Conservation (phyloP, 2,329 filamentous ascomycete species). For the Alternaria angustiovoidea region DNA sequence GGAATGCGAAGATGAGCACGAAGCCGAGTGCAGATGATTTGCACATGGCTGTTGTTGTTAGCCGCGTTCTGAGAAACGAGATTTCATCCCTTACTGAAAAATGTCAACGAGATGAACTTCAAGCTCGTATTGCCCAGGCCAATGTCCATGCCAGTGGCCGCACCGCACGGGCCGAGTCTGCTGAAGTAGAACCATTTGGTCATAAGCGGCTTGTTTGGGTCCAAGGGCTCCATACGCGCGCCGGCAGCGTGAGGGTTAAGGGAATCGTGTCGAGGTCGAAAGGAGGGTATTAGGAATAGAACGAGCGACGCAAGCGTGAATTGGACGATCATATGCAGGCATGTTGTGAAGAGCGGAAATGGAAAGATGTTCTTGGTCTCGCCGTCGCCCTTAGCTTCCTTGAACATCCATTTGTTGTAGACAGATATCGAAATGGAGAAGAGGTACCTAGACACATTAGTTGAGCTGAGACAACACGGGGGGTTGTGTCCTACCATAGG, state of each 20-base stretch:
- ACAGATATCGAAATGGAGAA: slow-evolving; percentile 81
- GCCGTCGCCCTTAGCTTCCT: slow-evolving; percentile 58
- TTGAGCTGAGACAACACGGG: background rate
- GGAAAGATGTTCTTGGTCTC: slow-evolving; percentile 72
- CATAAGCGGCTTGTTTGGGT: slow-evolving; percentile 70
- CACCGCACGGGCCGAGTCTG: slow-evolving; percentile 88
- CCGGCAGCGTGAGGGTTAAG: slow-evolving; percentile 44
- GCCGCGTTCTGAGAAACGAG: background rate
- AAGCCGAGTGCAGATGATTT: slow-evolving; percentile 97
- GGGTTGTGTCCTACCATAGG: slow-evolving; percentile 68
- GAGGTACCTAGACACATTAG: slow-evolving; percentile 60
- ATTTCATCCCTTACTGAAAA: slow-evolving; percentile 70
- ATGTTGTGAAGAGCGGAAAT: slow-evolving; percentile 94
- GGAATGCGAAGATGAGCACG: slow-evolving; percentile 91
- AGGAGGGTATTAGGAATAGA: slow-evolving; percentile 80
- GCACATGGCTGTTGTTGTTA: slow-evolving; percentile 74
- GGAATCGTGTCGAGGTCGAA: slow-evolving; percentile 71
- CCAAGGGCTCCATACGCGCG: slow-evolving; percentile 41
- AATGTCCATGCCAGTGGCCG: slow-evolving; percentile 93
- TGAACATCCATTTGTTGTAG: slow-evolving; percentile 99
- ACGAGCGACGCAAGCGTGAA: slow-evolving; percentile 81
- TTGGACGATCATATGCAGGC: slow-evolving; percentile 92
- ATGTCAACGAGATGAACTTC: slow-evolving; percentile 95
- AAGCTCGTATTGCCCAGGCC: slow-evolving; percentile 94
- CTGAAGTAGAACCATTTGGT: slow-evolving; percentile 91